phyloP scores from a whole-genome alignment of 176 grass and related monocot species.

The Melocanna baccifera region DNA sequence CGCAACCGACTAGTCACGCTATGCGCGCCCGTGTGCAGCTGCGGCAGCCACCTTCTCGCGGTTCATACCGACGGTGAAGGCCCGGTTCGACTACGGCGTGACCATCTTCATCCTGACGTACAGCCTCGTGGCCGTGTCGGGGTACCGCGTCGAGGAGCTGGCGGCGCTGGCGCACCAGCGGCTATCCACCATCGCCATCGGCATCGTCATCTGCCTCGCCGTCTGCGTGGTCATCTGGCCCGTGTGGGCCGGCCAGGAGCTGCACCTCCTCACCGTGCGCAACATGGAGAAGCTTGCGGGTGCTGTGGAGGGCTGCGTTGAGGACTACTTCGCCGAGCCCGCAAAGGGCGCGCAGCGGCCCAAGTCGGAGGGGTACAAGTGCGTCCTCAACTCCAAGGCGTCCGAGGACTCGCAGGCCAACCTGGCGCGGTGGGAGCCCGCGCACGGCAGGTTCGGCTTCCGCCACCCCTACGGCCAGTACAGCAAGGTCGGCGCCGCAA shows the following conservation, averaged over 20 bases:
- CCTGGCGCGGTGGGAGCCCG: constrained; percentile 88
- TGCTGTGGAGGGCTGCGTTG: constrained; percentile 62
- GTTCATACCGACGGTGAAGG: constrained; percentile 77
- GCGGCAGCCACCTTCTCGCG: constrained; percentile 79
- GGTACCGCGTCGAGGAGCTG: constrained; percentile 71
- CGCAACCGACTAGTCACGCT: background rate
- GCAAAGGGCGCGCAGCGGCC: background rate
- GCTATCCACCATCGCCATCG: constrained; percentile 62
- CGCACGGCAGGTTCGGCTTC: constrained; percentile 70
- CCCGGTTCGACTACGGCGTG: constrained; percentile 86
- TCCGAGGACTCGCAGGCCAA: constrained; percentile 86
- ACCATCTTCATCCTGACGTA: constrained; percentile 95
- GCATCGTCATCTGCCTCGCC: constrained; percentile 62
- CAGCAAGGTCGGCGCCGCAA: constrained; percentile 61
- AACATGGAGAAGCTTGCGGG: constrained; percentile 86
- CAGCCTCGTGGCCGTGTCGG: constrained; percentile 85
- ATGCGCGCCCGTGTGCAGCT: constrained; percentile 36
- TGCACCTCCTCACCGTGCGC: constrained; percentile 56
- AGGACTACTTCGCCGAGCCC: constrained; percentile 48
- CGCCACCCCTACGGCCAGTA: constrained; percentile 84
- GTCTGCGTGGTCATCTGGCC: constrained; percentile 60
- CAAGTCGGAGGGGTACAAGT: constrained; percentile 68
- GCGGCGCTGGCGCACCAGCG: constrained; percentile 55
- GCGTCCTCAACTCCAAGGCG: constrained; percentile 85
- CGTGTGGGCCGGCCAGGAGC: constrained; percentile 80